Evolutionary conservation across 2,329 filamentous ascomycete genomes (phyloP).

Genomic region (Pseudogymnoascus sp.): DNA sequence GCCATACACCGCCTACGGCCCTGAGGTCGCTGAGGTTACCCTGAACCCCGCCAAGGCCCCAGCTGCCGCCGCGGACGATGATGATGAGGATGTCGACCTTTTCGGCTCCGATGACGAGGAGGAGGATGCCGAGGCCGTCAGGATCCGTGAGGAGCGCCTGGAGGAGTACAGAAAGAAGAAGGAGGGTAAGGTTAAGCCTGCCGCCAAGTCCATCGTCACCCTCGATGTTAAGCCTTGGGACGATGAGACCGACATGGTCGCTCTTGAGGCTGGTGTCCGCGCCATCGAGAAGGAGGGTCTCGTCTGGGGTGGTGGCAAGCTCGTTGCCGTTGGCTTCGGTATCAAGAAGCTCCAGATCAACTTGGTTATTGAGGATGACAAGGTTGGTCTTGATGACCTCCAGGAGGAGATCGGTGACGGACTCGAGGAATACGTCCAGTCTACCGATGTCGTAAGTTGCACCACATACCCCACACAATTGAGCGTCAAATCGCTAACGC

Average conservation of each 20-base stretch:
- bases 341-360: conserved; percentile 99
- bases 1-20: conserved; percentile 84
- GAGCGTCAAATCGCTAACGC: conserved; percentile 15
- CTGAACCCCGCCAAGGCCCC: conserved; percentile 82
- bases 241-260: conserved; percentile 87
- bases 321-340: conserved; percentile 88
- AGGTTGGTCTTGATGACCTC: conserved; percentile 80
- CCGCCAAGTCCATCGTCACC: conserved; percentile 93
- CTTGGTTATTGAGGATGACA: conserved; percentile 95
- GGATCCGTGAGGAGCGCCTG: conserved; percentile 79
- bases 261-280: conserved; percentile 73
- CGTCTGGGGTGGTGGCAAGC: conserved; percentile 87
- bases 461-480: not conserved
- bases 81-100: conserved; percentile 84
- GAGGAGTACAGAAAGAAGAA: conserved; percentile 97
- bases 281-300: conserved; percentile 87
- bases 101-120: conserved; percentile 93
- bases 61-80: conserved; percentile 57
- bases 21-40: conserved; percentile 68
- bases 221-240: conserved; percentile 99
- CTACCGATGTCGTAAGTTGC: conserved; percentile 65
- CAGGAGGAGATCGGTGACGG: conserved; percentile 66
- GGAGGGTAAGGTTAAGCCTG: conserved; percentile 82
- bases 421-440: conserved; percentile 96
- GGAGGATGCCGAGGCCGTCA: conserved; percentile 80